Evolutionary conservation across 306 rosid species (phyloP).

Genomic region (Rosa multiflora): DNA sequence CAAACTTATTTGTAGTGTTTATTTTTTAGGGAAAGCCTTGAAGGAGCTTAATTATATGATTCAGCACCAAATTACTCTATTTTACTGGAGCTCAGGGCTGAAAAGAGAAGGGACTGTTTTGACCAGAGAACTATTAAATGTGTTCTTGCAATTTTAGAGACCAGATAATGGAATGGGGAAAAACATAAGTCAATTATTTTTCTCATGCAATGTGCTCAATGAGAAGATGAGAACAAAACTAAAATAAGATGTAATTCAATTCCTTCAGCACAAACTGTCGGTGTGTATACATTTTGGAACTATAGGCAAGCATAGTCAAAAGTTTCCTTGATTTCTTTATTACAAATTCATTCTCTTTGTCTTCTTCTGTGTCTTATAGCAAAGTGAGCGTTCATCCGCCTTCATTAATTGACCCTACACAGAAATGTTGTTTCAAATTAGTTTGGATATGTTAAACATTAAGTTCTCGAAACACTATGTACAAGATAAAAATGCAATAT

Average conservation of each 20-base stretch:
- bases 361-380: background rate
- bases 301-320: background rate
- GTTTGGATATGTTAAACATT: background rate
- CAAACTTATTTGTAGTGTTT: constrained; percentile 3
- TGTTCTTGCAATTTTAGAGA: background rate
- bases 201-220: constrained; percentile 1
- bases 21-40: background rate
- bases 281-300: constrained; percentile 8
- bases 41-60: background rate
- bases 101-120: background rate
- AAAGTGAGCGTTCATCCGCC: background rate
- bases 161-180: background rate
- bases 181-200: background rate
- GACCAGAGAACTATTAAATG: background rate
- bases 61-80: background rate
- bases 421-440: background rate
- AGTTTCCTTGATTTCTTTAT: background rate
- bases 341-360: background rate
- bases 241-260: background rate
- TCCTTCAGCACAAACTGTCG: background rate
- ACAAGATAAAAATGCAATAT: background rate
- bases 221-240: background rate
- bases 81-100: background rate
- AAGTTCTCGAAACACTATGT: background rate
- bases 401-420: background rate